Conservation (phyloP, 495 filamentous ascomycete species). For the Lentithecium fluviatile region DNA sequence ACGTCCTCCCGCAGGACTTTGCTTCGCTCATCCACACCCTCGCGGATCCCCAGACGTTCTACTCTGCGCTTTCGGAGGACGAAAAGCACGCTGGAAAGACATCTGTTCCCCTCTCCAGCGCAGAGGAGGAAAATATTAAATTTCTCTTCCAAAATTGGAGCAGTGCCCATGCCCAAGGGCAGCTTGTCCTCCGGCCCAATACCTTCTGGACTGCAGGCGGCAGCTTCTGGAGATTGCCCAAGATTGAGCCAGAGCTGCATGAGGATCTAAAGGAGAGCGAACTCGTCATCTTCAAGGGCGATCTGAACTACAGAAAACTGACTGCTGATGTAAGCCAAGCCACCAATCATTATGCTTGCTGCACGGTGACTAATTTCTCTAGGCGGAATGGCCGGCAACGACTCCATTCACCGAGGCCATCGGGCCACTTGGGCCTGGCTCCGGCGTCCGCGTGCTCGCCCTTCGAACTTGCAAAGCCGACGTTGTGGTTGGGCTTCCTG, state of each 20-base stretch:
- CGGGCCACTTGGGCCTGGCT: constrained; percentile 77
- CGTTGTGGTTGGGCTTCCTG: constrained; percentile 81
- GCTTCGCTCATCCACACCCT: constrained; percentile 72
- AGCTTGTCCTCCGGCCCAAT: constrained; percentile 76
- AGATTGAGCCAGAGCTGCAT: constrained; percentile 61
- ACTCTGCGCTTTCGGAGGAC: constrained; percentile 64
- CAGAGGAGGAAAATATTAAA: constrained; percentile 63
- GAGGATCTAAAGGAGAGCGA: constrained; percentile 81
- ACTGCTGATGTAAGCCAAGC: constrained; percentile 76
- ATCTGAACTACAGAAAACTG: constrained; percentile 92
- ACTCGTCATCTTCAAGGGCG: constrained; percentile 95
- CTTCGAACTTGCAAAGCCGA: constrained; percentile 96
- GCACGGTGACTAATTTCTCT: constrained; percentile 17
- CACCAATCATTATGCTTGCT: not conserved
- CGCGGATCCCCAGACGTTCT: constrained; percentile 72
- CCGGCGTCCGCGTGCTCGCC: constrained; percentile 76
- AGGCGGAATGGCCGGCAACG: constrained; percentile 83
- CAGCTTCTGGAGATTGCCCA: constrained; percentile 82
- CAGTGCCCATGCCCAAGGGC: constrained; percentile 72
- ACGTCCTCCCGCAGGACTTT: constrained; percentile 86
- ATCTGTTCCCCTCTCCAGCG: constrained; percentile 59
- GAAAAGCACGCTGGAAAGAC: constrained; percentile 54
- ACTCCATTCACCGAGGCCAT: constrained; percentile 84
- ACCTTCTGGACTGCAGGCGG: constrained; percentile 84
- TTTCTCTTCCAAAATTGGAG: constrained; percentile 85